Base-by-base conservation (phyloP, 2,329 filamentous ascomycete species). In the Alternaria gansuensis region DNA sequence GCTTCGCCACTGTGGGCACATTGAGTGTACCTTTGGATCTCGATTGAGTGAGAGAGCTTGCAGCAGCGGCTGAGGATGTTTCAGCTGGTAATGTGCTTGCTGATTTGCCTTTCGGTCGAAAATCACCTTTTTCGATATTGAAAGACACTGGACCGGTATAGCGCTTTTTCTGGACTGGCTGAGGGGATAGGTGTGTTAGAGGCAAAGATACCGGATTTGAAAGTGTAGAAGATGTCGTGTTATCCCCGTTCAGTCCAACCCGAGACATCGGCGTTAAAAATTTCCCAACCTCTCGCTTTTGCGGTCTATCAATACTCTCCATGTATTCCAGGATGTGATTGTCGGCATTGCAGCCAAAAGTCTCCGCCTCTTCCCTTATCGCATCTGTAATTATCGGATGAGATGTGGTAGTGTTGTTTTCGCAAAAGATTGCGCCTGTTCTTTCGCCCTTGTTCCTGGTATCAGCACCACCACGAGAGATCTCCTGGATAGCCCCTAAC, bases 1-100 rank as follows among this genome's bases (percentile, higher is more conserved):
- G 8, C 10, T 21, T 45, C 1, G 1, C 1, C 0, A 33, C 11
- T 3, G 28, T 11, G 6, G 28, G 28, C 10, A 10, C 0, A 0
- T 5, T 13, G 5, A 31, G n/a, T 45, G 28, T 8, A 1, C 2
- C 8, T 23, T 31, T 10, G 6, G 17, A 23, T 14, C 3, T n/a
- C 21, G 29, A 33, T 2, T 13, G 17, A 9, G 28, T 4, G 3
- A 29, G 17, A 24, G 13, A 14, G 8, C 17, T 9, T 10, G 21
- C 2, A 24, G 0, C 24, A 34, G n/a, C 29, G 7, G 21, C 3
- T 1, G 29, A 4, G n/a, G 29, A 46, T 33, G 29, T 14, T 31
- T 24, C 11, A 3, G 7, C 21, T 23, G 21, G 29, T 9, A 33
- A 4, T 1, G 17, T 14, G 1, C 2, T 24, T 5, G 17, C 14